phyloP scores from a whole-genome alignment of 2,329 filamentous ascomycete species.

The Trichophyton equinum region DNA sequence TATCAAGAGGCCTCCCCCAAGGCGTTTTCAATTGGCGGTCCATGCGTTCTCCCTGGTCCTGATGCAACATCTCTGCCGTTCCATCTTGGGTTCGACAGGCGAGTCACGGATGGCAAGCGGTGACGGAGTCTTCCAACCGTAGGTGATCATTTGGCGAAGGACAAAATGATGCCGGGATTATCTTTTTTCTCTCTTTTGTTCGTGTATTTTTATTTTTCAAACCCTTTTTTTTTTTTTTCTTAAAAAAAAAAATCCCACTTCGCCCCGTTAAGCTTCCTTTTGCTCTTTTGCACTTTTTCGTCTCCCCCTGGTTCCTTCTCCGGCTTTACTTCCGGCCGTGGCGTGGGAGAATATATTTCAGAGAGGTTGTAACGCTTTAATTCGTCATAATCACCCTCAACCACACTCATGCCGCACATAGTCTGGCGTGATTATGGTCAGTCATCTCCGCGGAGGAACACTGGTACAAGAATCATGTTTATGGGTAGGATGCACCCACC shows the following conservation, averaged over 20 bases:
- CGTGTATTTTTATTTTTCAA: background rate
- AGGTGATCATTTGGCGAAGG: background rate
- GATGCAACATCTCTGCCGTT: background rate
- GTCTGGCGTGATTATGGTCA: constrained; percentile 34
- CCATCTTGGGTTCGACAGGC: background rate
- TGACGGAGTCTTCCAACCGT: background rate
- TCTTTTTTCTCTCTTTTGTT: background rate
- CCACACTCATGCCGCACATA: constrained; percentile 51
- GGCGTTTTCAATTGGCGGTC: constrained; percentile 1
- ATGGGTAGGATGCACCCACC: constrained; percentile 28
- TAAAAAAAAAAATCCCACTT: background rate
- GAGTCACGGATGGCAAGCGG: background rate
- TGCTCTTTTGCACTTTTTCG: background rate
- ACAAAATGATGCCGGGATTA: background rate
- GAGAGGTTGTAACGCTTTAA: constrained; percentile 52
- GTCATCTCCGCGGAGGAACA: background rate
- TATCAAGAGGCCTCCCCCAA: background rate
- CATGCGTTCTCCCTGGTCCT: background rate
- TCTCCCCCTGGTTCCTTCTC: background rate
- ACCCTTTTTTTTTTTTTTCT: background rate
- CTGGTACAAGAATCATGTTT: background rate
- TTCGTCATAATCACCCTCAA: constrained; percentile 46
- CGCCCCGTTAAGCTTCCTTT: background rate
- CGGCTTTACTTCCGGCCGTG: constrained; percentile 12
- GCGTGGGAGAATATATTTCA: constrained; percentile 45